Evolutionary conservation across 805 yeast genomes (phyloP).

Genomic region (Candida michaelii): DNA sequence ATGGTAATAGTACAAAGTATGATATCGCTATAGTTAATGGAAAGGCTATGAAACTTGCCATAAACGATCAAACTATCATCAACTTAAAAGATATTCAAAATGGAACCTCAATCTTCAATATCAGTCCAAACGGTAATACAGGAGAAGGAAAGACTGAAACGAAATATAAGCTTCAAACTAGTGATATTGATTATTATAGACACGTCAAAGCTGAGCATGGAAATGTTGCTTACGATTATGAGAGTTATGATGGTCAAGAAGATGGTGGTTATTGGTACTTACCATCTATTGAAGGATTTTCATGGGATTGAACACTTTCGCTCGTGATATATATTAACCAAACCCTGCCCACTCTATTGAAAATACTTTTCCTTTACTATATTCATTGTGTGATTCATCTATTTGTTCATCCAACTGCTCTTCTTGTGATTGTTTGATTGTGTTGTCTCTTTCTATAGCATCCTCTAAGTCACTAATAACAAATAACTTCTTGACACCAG

Average conservation of each 20-base stretch:
- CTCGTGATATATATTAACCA: slow-evolving; percentile 46
- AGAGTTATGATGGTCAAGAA: slow-evolving; percentile 17
- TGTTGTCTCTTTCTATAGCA: background rate
- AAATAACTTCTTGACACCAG: slow-evolving; percentile 88
- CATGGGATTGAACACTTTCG: no score
- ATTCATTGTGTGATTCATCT: background rate
- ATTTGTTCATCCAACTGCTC: background rate
- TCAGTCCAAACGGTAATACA: slow-evolving; percentile 28
- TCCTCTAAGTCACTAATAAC: slow-evolving; percentile 44
- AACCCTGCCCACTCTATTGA: slow-evolving; percentile 97
- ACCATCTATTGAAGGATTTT: no score
- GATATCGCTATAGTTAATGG: slow-evolving; percentile 7
- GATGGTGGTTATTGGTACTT: slow-evolving; percentile 1
- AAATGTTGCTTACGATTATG: slow-evolving; percentile 1
- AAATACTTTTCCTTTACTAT: slow-evolving; percentile 30
- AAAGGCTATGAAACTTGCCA: background rate
- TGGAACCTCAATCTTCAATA: slow-evolving; percentile 28
- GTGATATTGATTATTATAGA: slow-evolving; percentile 23
- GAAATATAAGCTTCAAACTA: slow-evolving; percentile 24
- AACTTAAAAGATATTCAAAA: slow-evolving; percentile 20
- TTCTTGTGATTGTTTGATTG: slow-evolving; percentile 1
- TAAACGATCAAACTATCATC: background rate
- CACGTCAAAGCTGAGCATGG: slow-evolving; percentile 35
- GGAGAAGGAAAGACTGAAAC: slow-evolving; percentile 33
- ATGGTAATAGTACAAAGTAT: background rate